Conservation (phyloP, 768 basidiomycete genomes). For the Podaxis mareebaensis region DNA sequence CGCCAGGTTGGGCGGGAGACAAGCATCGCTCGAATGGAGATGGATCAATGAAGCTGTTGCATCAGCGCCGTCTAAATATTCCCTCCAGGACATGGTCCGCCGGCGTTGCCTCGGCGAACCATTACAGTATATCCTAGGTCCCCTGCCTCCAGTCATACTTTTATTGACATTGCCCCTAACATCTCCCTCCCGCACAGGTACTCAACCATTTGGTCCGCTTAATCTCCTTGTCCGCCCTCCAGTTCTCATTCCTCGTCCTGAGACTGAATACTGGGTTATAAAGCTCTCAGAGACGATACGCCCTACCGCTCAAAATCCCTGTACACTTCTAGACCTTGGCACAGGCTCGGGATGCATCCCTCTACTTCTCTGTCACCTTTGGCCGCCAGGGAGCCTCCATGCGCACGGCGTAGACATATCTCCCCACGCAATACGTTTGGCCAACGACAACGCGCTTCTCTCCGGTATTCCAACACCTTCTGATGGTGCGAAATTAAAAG, state of each 20-base stretch:
- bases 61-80: constrained; percentile 17
- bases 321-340: constrained; percentile 80
- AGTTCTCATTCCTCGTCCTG: constrained; percentile 90
- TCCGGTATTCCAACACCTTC: constrained; percentile 36
- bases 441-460: constrained; percentile 47
- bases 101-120: constrained; percentile 74
- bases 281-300: constrained; percentile 53
- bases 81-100: constrained; percentile 48
- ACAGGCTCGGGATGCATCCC: constrained; percentile 94
- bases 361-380: constrained; percentile 72
- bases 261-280: constrained; percentile 85
- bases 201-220: constrained; percentile 86
- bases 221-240: constrained; percentile 73
- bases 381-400: constrained; percentile 52
- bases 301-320: constrained; percentile 34
- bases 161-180: constrained; percentile 18
- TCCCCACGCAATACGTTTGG: constrained; percentile 53
- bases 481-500: constrained; percentile 26
- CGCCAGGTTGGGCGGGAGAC: constrained; percentile 32
- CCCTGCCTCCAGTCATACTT: constrained; percentile 11
- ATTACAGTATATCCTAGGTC: constrained; percentile 89
- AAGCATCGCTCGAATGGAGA: constrained; percentile 40
- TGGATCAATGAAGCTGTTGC: constrained; percentile 41
- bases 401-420: constrained; percentile 74
- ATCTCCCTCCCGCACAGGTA: constrained; percentile 43